Percentiles rank a stretch among this genome's conserved stretches.
phyloP scores from a whole-genome alignment of 139 green algal genomes.

The Tetraselmis striata region DNA sequence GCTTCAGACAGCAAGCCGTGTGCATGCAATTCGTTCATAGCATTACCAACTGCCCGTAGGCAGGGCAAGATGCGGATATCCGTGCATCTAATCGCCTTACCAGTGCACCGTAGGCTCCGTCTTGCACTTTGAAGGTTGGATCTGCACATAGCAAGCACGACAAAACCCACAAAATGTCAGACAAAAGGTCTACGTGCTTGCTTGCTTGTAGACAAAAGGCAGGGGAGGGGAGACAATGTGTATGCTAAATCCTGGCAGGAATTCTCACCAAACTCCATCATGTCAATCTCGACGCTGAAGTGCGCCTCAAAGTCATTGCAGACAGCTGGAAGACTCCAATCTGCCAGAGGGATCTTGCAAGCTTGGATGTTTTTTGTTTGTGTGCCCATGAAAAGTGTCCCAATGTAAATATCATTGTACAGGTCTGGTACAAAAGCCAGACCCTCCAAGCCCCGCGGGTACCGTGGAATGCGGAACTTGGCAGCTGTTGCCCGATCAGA shows the following conservation, averaged over 20 bases:
- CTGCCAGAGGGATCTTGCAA: background rate
- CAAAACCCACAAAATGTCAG: too few species aligned
- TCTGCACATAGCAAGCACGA: too few species aligned
- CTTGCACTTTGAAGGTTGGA: background rate
- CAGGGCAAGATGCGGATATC: too few species aligned
- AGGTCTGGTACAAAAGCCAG: background rate
- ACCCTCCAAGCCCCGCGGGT: background rate
- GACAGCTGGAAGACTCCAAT: background rate
- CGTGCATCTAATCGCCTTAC: too few species aligned
- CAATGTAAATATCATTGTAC: background rate
- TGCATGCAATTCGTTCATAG: too few species aligned
- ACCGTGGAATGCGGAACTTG: background rate
- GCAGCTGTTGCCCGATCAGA: background rate
- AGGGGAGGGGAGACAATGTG: too few species aligned
- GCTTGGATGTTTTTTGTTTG: background rate
- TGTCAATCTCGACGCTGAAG: background rate
- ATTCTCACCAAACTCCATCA: background rate
- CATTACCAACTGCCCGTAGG: too few species aligned
- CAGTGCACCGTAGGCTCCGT: background rate
- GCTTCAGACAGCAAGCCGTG: too few species aligned
- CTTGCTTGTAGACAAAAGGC: too few species aligned
- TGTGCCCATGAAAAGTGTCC: background rate
- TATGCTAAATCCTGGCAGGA: too few species aligned
- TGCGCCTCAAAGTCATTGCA: background rate
- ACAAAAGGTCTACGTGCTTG: too few species aligned